These are phyloP conservation scores for Oryza brachyantha DNA, from an alignment of 176 grass and related monocot genomes.

Conservation along the genomic window DNA sequence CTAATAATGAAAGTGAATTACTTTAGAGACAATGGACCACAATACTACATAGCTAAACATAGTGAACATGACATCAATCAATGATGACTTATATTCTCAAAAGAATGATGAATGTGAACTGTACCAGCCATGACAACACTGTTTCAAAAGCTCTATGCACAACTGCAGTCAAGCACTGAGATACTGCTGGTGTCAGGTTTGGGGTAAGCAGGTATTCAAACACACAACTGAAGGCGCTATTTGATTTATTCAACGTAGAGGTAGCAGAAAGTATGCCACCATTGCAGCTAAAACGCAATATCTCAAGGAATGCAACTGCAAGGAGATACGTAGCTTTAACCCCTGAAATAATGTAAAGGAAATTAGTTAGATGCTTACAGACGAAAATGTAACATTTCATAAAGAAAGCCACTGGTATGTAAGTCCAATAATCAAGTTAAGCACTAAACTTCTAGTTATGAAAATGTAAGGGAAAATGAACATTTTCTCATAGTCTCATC, in stretches of 20 bases:
- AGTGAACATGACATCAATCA: conserved; percentile 10
- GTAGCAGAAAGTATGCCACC: conserved; percentile 71
- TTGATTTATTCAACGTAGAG: conserved; percentile 70
- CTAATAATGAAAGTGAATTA: background rate
- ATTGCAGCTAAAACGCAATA: conserved; percentile 92
- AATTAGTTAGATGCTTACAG: conserved; percentile 29
- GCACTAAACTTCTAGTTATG: background rate
- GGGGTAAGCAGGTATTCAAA: conserved; percentile 98
- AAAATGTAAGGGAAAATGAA: background rate
- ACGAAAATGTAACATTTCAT: background rate
- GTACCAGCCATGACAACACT: conserved; percentile 85
- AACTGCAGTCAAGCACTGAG: conserved; percentile 90
- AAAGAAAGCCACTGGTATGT: conserved; percentile 13
- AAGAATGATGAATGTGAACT: conserved; percentile 31
- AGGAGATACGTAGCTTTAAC: conserved; percentile 98
- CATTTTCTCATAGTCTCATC: background rate
- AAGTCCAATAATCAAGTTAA: conserved; percentile 28
- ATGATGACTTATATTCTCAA: conserved; percentile 14
- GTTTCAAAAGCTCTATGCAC: conserved; percentile 92
- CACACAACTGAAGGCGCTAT: conserved; percentile 85
- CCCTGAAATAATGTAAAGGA: conserved; percentile 48
- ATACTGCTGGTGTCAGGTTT: conserved; percentile 81
- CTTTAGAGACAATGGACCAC: conserved; percentile 14
- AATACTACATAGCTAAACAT: conserved; percentile 4
- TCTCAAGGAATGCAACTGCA: conserved; percentile 94